Conservation (phyloP, 1,284 basidiomycete genomes). For the Microbotryum silenes-acaulis region DNA sequence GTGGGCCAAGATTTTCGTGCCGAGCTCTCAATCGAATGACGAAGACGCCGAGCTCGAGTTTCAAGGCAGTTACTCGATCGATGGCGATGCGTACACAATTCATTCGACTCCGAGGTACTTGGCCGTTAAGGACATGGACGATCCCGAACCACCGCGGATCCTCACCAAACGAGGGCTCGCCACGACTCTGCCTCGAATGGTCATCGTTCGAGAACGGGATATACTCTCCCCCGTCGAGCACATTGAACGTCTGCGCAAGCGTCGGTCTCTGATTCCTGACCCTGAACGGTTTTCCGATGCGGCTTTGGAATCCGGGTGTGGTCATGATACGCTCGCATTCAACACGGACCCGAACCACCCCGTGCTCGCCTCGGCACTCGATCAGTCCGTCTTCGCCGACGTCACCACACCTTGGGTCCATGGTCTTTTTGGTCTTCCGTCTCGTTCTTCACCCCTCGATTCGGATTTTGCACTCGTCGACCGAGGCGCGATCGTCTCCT, state of each 20-base stretch:
- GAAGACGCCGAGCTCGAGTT: constrained; percentile 43
- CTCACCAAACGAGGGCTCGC: constrained; percentile 35
- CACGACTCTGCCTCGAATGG: constrained; percentile 46
- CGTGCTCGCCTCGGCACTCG: constrained; percentile 35
- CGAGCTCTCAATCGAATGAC: constrained; percentile 3
- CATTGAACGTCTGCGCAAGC: constrained; percentile 8
- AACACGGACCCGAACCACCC: constrained; percentile 60
- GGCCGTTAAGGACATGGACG: constrained; percentile 50
- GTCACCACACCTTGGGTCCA: constrained; percentile 3
- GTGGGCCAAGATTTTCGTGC: constrained; percentile 33
- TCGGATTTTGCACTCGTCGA: neutral
- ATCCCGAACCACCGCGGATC: constrained; percentile 46
- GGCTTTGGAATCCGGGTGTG: constrained; percentile 48
- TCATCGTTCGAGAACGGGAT: constrained; percentile 66
- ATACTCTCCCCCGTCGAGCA: constrained; percentile 43
- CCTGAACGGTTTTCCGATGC: constrained; percentile 6
- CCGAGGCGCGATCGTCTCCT: constrained; percentile 8
- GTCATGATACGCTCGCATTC: constrained; percentile 60
- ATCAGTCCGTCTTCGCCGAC: constrained; percentile 13
- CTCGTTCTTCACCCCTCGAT: neutral
- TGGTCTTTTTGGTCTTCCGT: constrained; percentile 3
- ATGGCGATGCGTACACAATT: constrained; percentile 64
- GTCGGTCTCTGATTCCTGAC: constrained; percentile 13
- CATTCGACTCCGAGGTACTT: constrained; percentile 64
- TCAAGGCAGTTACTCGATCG: constrained; percentile 65